phyloP scores from a whole-genome alignment of 495 filamentous ascomycete species.

The Aspergillus panamensis region DNA sequence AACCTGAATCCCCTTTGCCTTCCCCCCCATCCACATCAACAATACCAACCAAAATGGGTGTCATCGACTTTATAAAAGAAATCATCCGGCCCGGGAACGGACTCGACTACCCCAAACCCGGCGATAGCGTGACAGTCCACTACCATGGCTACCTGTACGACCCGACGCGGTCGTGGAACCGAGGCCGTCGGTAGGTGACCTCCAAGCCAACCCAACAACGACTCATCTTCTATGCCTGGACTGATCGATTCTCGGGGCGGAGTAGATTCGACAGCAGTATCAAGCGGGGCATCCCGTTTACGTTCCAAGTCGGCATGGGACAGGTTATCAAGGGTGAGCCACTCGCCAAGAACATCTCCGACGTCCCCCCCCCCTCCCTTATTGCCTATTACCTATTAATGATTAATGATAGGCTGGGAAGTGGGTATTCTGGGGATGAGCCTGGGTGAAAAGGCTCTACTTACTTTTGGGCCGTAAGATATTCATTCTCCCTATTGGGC shows the following conservation, averaged over 20 bases:
- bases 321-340: slow-evolving; percentile 21
- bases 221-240: too few relatives aligned
- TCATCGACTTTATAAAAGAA: slow-evolving; percentile 48
- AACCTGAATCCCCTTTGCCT: too few relatives aligned
- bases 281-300: slow-evolving; percentile 22
- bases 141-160: slow-evolving; percentile 77
- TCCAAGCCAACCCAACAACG: too few relatives aligned
- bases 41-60: slow-evolving; percentile 12
- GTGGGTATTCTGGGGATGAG: slow-evolving; percentile 24
- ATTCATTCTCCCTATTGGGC: too few relatives aligned
- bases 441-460: slow-evolving; percentile 23
- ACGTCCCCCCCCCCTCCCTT: too few relatives aligned
- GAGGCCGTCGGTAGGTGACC: slow-evolving; percentile 42
- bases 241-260: background rate
- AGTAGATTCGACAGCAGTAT: slow-evolving; percentile 26
- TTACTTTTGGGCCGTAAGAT: slow-evolving; percentile 26
- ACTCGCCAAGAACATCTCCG: background rate
- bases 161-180: slow-evolving; percentile 35
- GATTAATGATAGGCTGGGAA: slow-evolving; percentile 21
- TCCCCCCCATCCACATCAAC: background rate
- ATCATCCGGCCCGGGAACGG: slow-evolving; percentile 43
- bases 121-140: slow-evolving; percentile 66
- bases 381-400: too few relatives aligned
- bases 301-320: slow-evolving; percentile 23
- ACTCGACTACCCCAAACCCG: slow-evolving; percentile 48